Conservation (phyloP, 2,329 filamentous ascomycete species). For the Whalleya microplaca region DNA sequence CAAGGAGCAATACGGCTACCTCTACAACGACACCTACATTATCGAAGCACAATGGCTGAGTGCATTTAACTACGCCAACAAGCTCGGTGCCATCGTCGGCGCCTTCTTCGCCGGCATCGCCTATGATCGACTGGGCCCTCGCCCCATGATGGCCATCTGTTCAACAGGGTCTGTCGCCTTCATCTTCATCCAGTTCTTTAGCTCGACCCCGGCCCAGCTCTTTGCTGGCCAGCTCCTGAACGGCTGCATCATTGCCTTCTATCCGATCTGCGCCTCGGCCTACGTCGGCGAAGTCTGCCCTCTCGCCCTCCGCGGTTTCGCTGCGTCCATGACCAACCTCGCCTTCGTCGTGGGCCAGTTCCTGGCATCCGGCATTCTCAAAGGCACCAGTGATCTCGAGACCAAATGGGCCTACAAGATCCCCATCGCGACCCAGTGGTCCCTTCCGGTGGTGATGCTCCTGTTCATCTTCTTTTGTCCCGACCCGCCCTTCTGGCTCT, state of each 20-base stretch:
- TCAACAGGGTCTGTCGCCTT: too few relatives aligned
- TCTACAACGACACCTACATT: too few relatives aligned
- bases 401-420: constrained; percentile 1
- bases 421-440: constrained; percentile 3
- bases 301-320: not conserved
- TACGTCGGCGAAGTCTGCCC: not conserved
- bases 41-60: too few relatives aligned
- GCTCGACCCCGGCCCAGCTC: too few relatives aligned
- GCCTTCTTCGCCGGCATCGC: too few relatives aligned
- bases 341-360: not conserved
- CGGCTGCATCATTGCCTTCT: not conserved
- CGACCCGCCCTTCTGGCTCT: constrained; percentile 1
- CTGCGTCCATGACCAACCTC: not conserved
- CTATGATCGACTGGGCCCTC: too few relatives aligned
- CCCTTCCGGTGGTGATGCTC: not conserved
- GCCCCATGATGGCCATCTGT: too few relatives aligned
- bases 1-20: too few relatives aligned
- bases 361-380: not conserved
- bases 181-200: too few relatives aligned
- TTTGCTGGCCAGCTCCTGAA: too few relatives aligned
- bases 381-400: not conserved
- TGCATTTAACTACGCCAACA: too few relatives aligned
- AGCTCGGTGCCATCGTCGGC: too few relatives aligned
- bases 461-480: not conserved
- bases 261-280: not conserved